These are phyloP conservation scores for Nakazawaea peltata DNA, from an alignment of 805 yeast genomes.

Conservation along the genomic window DNA sequence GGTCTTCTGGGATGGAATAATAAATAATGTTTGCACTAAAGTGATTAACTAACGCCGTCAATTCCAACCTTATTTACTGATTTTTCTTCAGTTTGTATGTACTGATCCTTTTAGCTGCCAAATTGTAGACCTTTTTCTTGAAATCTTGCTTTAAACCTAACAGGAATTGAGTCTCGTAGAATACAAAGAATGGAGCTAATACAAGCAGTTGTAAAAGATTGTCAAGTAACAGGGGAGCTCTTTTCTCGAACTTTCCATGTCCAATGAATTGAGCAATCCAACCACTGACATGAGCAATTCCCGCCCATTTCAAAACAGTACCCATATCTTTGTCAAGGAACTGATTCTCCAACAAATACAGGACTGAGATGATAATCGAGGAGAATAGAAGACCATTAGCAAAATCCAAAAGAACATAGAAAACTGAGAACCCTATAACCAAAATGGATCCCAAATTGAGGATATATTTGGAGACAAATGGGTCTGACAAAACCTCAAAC, in stretches of 20 bases:
- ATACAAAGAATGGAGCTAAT: constrained; percentile 85
- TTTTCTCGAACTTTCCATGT: constrained; percentile 71
- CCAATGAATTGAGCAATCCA: constrained; percentile 89
- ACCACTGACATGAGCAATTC: constrained; percentile 38
- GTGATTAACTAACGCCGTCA: too few relatives aligned
- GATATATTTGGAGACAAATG: constrained; percentile 10
- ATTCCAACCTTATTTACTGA: too few relatives aligned
- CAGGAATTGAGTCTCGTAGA: constrained; percentile 64
- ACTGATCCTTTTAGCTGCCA: constrained; percentile 31
- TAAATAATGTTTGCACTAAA: too few relatives aligned
- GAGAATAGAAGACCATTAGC: constrained; percentile 38
- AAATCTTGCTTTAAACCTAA: constrained; percentile 54
- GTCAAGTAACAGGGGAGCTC: constrained; percentile 84
- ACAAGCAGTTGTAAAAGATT: constrained; percentile 79
- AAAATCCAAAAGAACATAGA: constrained; percentile 52
- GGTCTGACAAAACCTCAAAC: constrained; percentile 11
- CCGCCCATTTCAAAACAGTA: constrained; percentile 22
- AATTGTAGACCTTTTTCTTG: constrained; percentile 37
- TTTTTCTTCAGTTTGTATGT: constrained; percentile 20
- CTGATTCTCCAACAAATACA: constrained; percentile 13
- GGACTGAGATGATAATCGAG: constrained; percentile 24
- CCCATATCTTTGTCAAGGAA: constrained; percentile 11
- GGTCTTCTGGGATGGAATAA: too few relatives aligned
- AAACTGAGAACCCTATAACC: constrained; percentile 42
- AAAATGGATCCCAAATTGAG: constrained; percentile 39